Percentiles rank a stretch among this genome's conserved stretches.
Conservation (phyloP, 2,329 filamentous ascomycete genomes). For the Colletotrichum filicis region DNA sequence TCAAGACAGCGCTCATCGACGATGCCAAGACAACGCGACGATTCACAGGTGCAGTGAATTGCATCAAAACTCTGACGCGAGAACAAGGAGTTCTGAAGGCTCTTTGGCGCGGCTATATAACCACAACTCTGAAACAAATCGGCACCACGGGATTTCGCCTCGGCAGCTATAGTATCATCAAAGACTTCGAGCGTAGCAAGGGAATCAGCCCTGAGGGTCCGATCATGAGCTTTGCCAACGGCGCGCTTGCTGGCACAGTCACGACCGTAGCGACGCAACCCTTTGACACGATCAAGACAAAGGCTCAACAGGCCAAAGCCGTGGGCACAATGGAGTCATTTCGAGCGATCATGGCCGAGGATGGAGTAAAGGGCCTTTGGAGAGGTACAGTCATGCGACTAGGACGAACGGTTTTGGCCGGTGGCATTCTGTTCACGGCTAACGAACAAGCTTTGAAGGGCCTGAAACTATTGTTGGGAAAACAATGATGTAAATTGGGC, state of each 20-base stretch:
- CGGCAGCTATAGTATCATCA: conserved; percentile 28
- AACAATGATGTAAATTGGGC: neutral
- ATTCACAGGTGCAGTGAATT: conserved; percentile 3
- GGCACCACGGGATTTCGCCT: conserved; percentile 25
- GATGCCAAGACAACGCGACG: conserved; percentile 17
- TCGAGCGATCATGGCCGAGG: conserved; percentile 9
- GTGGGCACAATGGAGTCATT: conserved; percentile 24
- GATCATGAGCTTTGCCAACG: conserved; percentile 23
- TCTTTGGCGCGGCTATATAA: conserved; percentile 20
- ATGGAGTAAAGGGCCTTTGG: conserved; percentile 21
- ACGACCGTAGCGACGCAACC: conserved; percentile 25
- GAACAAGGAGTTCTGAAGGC: conserved; percentile 10
- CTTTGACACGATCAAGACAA: conserved; percentile 24
- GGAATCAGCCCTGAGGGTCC: conserved; percentile 2
- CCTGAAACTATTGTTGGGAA: neutral
- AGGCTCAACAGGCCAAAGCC: conserved; percentile 19
- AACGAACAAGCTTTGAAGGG: conserved; percentile 22
- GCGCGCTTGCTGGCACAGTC: conserved; percentile 20
- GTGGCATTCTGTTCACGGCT: conserved; percentile 24
- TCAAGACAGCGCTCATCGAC: conserved; percentile 28
- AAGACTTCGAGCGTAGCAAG: conserved; percentile 19
- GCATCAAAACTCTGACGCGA: conserved; percentile 2
- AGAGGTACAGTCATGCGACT: conserved; percentile 22
- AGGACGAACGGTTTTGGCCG: conserved; percentile 17
- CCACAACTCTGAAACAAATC: conserved; percentile 22